Percentiles rank a stretch among this genome's conserved stretches.
Evolutionary conservation across 2,329 filamentous ascomycete species (phyloP).

Genomic region (Scedosporium boydii): DNA sequence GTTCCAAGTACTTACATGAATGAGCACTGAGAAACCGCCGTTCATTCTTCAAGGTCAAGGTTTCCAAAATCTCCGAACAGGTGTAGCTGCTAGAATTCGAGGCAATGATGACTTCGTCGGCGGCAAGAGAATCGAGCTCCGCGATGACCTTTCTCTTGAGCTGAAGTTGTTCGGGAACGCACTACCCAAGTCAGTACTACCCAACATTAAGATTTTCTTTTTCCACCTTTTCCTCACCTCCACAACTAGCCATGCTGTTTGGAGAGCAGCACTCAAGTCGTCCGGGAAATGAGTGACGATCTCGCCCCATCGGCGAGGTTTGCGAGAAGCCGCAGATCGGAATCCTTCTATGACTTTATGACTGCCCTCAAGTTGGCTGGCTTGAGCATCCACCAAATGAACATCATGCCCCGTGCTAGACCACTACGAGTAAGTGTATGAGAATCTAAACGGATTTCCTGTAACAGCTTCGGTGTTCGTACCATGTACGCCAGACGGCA

Average conservation of each 20-base stretch:
- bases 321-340: constrained; percentile 7
- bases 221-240: constrained; percentile 13
- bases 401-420: constrained; percentile 20
- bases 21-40: constrained; percentile 31
- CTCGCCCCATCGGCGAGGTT: constrained; percentile 11
- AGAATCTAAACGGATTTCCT: neutral
- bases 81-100: constrained; percentile 38
- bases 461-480: neutral
- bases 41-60: constrained; percentile 21
- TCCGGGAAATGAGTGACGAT: constrained; percentile 14
- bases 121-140: constrained; percentile 27
- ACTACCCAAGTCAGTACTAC: constrained; percentile 19
- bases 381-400: constrained; percentile 18
- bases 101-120: constrained; percentile 27
- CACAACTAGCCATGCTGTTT: constrained; percentile 17
- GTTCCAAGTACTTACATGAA: constrained; percentile 23
- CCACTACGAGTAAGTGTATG: constrained; percentile 13
- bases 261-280: constrained; percentile 12
- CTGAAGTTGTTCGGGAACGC: constrained; percentile 30
- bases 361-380: constrained; percentile 17
- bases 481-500: constrained; percentile 22
- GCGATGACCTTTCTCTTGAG: constrained; percentile 29
- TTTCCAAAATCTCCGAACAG: constrained; percentile 30
- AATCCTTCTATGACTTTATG: constrained; percentile 16
- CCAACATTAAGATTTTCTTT: neutral